Percentiles rank a stretch among this genome's conserved stretches.
Evolutionary conservation across 2,329 filamentous ascomycete genomes (phyloP).

Genomic region (Talaromyces sp.): DNA sequence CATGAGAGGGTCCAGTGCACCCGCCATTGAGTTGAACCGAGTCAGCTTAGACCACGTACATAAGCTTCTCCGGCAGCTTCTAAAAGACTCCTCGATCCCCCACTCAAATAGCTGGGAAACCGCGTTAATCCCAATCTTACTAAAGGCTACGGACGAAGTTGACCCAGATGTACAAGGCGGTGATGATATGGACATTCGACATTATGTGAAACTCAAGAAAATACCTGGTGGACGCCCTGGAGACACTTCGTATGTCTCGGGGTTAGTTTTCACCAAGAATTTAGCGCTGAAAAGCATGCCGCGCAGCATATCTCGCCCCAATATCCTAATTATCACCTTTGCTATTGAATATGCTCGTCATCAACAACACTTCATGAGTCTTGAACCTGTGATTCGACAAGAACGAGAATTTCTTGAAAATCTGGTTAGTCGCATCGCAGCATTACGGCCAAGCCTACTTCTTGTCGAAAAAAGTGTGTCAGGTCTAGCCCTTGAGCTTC

Average conservation of each 20-base stretch:
- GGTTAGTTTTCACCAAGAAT: constrained; percentile 96
- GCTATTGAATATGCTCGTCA: constrained; percentile 94
- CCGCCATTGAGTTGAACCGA: constrained; percentile 77
- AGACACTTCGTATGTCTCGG: constrained; percentile 94
- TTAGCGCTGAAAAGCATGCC: constrained; percentile 95
- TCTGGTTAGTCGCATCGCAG: constrained; percentile 84
- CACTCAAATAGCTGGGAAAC: constrained; percentile 79
- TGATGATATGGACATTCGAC: constrained; percentile 93
- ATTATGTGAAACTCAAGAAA: constrained; percentile 96
- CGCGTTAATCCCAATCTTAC: constrained; percentile 80
- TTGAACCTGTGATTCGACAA: constrained; percentile 93
- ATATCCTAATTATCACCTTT: constrained; percentile 89
- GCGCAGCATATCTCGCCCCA: constrained; percentile 73
- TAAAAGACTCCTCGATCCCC: constrained; percentile 70
- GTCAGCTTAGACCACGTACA: constrained; percentile 86
- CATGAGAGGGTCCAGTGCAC: constrained; percentile 67
- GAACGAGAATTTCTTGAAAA: constrained; percentile 91
- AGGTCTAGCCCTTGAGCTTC: constrained; percentile 79
- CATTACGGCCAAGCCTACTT: constrained; percentile 75
- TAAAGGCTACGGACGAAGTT: constrained; percentile 89
- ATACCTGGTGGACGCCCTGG: constrained; percentile 84
- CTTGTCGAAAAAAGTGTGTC: constrained; percentile 93
- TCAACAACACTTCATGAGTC: constrained; percentile 92
- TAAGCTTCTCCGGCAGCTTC: constrained; percentile 74
- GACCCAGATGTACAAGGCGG: constrained; percentile 84